Base-by-base conservation (phyloP, 768 basidiomycete genomes). In the Rubroboletus satanas region DNA sequence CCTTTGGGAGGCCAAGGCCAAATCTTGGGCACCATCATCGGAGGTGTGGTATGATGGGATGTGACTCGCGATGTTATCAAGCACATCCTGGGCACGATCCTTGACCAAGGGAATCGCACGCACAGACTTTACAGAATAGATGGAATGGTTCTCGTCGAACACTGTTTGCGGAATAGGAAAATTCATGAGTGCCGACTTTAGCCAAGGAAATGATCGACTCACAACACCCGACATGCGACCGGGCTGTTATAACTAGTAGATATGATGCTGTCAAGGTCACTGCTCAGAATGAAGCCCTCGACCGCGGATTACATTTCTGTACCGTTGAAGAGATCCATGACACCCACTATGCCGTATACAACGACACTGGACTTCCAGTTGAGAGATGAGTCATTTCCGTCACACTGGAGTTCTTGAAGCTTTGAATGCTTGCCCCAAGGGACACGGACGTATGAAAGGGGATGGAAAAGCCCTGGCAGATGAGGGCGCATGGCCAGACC, bases 271-370 rank as follows among this genome's bases (percentile, higher is more conserved):
- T 50, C 46, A 47, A 56, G 21, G 36, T 35, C 29, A 46, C 42
- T 48, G 11, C 33, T 70, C n/a, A 66, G 60, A 8, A 60, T 28
- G 17, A 49, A 44, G 39, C 39, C 6, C 17, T 39, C 42, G 18
- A 4, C 15, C 48, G 50, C 26, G 23, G 23, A 43, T 32, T 42
- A 44, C 4, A 55, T 28, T 41, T 56, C 42, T 51, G 37, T 71
- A 92, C 90, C 81, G 63, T 85, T 79, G 65, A 84, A 89, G 23
- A 93, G 71, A 56, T 84, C 83, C 56, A 93, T 64, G 17, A 89
- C 74, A 15, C 90, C 90, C 42, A 92, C 74, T 58, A 93, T 82
- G 12, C 90, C 91, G 68, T 90, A 86, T 11, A 90, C 77, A 42
- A 88, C 69, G 38, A 81, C 79, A 54, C 76, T 69, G 17, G 78